These are phyloP conservation scores for Ceratocystis albifundus DNA, from an alignment of 2,329 filamentous ascomycete species.

Conservation along the genomic window DNA sequence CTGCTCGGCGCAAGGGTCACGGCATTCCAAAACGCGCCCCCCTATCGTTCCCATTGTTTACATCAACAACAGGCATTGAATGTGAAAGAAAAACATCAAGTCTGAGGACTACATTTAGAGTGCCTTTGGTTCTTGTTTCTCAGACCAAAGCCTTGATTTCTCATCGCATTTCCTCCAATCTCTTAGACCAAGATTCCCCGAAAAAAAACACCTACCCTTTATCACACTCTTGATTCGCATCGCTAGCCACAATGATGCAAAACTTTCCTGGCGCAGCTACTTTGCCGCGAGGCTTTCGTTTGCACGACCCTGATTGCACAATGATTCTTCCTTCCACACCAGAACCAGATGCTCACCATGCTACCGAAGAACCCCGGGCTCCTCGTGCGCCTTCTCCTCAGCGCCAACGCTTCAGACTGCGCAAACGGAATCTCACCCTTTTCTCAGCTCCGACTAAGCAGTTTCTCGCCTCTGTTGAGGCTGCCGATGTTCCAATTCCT, in stretches of 20 bases:
- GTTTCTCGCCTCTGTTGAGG: slow-evolving; percentile 55
- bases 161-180: background rate
- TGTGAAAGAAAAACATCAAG: background rate
- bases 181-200: background rate
- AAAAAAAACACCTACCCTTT: background rate
- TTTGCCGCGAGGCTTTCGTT: slow-evolving; percentile 36
- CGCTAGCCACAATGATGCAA: slow-evolving; percentile 33
- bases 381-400: slow-evolving; percentile 39
- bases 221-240: background rate
- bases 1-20: slow-evolving; percentile 13
- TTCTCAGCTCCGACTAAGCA: slow-evolving; percentile 50
- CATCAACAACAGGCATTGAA: slow-evolving; percentile 1
- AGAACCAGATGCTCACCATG: slow-evolving; percentile 35
- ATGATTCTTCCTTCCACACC: slow-evolving; percentile 36
- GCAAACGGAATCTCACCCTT: slow-evolving; percentile 43
- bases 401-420: slow-evolving; percentile 44
- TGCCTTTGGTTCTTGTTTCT: slow-evolving; percentile 2
- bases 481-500: slow-evolving; percentile 52
- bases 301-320: slow-evolving; percentile 29
- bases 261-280: slow-evolving; percentile 37
- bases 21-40: slow-evolving; percentile 17
- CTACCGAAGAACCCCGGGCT: slow-evolving; percentile 24
- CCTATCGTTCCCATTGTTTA: slow-evolving; percentile 14
- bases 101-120: slow-evolving; percentile 9
- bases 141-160: background rate